These are phyloP conservation scores for Spergularia azorica DNA, from an alignment of 179 eudicot genomes.

Conservation along the genomic window DNA sequence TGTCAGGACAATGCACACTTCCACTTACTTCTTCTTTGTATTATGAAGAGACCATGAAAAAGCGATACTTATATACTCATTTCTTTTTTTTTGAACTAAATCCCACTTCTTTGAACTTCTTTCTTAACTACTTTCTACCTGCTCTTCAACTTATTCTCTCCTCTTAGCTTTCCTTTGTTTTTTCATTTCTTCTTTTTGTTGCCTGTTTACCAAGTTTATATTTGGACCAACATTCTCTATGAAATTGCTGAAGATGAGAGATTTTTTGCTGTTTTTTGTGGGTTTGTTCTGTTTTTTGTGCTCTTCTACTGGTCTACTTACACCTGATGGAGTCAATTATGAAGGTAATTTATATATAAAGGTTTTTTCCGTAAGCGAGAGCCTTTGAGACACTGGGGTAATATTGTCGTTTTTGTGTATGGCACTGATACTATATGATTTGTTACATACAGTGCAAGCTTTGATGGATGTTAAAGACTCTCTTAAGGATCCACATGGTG, in stretches of 20 bases:
- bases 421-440: neutral
- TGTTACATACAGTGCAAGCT: slow-evolving; percentile 53
- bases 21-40: slow-evolving; percentile 26
- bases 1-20: slow-evolving; percentile 36
- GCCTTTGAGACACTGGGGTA: neutral
- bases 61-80: slow-evolving; percentile 8
- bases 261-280: slow-evolving; percentile 33
- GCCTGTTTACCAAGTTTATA: slow-evolving; percentile 5
- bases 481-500: slow-evolving; percentile 68
- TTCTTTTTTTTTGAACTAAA: slow-evolving; percentile 21
- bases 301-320: slow-evolving; percentile 54
- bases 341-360: slow-evolving; percentile 53
- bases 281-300: slow-evolving; percentile 40
- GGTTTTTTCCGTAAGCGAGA: neutral
- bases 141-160: slow-evolving; percentile 12
- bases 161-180: neutral
- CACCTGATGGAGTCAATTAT: slow-evolving; percentile 76
- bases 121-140: slow-evolving; percentile 25
- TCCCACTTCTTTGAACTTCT: slow-evolving; percentile 33
- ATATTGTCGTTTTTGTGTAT: neutral
- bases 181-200: neutral
- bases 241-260: slow-evolving; percentile 29
- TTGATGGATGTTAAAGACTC: slow-evolving; percentile 59
- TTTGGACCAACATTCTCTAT: slow-evolving; percentile 23
- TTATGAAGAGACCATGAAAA: neutral